Conservation (phyloP, 805 yeast genomes). For the Jamesozyma jinghongensis region DNA sequence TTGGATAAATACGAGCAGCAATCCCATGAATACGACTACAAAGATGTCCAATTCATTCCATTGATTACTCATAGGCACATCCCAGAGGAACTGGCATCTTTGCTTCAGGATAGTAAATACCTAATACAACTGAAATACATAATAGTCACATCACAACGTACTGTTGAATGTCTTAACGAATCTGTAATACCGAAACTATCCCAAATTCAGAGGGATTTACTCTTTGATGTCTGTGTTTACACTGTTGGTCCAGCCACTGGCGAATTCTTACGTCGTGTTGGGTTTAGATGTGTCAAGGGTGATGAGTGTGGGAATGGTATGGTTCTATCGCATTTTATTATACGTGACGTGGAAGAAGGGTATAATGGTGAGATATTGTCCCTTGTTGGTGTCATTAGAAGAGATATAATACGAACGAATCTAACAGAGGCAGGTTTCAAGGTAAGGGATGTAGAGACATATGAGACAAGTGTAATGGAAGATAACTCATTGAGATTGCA, state of each 20-base stretch:
- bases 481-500: slow-evolving; percentile 38
- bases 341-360: slow-evolving; percentile 25
- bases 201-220: slow-evolving; percentile 9
- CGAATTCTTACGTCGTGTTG: slow-evolving; percentile 45
- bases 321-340: slow-evolving; percentile 54
- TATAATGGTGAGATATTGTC: slow-evolving; percentile 40
- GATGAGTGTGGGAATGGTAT: slow-evolving; percentile 72
- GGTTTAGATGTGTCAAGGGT: slow-evolving; percentile 61
- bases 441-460: slow-evolving; percentile 51
- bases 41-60: slow-evolving; percentile 54
- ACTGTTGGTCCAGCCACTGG: slow-evolving; percentile 92
- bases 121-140: slow-evolving; percentile 38
- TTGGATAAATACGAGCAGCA: slow-evolving; percentile 52
- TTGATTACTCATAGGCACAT: slow-evolving; percentile 54
- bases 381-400: slow-evolving; percentile 78
- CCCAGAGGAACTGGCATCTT: slow-evolving; percentile 35
- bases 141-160: slow-evolving; percentile 83
- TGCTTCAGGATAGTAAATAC: slow-evolving; percentile 38
- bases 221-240: slow-evolving; percentile 49
- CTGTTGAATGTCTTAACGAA: slow-evolving; percentile 67
- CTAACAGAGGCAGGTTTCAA: slow-evolving; percentile 27
- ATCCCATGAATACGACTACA: slow-evolving; percentile 31
- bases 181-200: slow-evolving; percentile 30
- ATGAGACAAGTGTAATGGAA: slow-evolving; percentile 49
- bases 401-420: slow-evolving; percentile 68